Evolutionary conservation across 2,329 filamentous ascomycete species (phyloP), one percentile per base, ranked within the genome.

Genomic region (Fusarium nygamai): DNA sequence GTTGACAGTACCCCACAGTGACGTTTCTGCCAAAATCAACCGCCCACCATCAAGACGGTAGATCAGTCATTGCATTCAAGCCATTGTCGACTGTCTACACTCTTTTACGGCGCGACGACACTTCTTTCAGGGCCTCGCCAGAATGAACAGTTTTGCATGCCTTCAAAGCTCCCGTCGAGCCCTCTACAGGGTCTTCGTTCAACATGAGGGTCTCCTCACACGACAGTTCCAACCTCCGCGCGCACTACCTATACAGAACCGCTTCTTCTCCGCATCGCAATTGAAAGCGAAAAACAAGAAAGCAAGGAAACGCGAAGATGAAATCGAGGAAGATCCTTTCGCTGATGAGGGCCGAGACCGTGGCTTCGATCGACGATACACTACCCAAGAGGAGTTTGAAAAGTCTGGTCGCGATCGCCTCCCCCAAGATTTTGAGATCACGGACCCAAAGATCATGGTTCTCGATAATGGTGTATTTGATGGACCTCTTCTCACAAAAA

Each of bases 111-210:
- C 56, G 12, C 33, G 38, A 50, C 22, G n/a, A 56, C 59, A 41
- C 22, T 46, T 31, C 20, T 61, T 7, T 14, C 19, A 41, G 64
- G 70, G 33, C 31, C 12, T 29, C 20, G 38, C 33, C 36, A 81
- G n/a, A 29, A 88, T 88, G 85, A 83, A 75, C 65, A 69, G 78
- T 61, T 67, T 81, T 31, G 67, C 74, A 62, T 87, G 84, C 69
- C 73, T 86, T 47, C 84, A 84, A 78, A 85, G 83, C 72, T 83
- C 86, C 59, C 83, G 84, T n/a, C 75, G 81, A 41, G 85, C 86
- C 69, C 83, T 89, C 10, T 83, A 85, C 51, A 81, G 83, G 61
- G 84, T 88, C 54, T 87, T 89, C 73, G 72, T 88, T 71, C 78
- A 82, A 61, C 77, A 69, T 47, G 78, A 80, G 68, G 61, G 72